Base-by-base conservation (phyloP, 2,329 filamentous ascomycete genomes). In the Pseudopithomyces chartarum region DNA sequence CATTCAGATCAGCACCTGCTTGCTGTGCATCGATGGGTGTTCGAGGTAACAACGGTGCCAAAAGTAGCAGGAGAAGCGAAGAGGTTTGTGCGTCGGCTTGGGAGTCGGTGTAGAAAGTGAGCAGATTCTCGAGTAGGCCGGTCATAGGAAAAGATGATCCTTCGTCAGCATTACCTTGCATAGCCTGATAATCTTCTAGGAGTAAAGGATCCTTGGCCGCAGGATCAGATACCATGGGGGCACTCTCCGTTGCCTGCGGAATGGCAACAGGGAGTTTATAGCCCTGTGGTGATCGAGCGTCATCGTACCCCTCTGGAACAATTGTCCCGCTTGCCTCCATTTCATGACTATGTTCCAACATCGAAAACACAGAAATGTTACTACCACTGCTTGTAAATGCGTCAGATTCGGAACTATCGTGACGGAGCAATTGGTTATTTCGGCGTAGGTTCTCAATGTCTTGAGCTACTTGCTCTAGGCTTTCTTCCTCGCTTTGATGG, bases 81-180 rank as follows among this genome's bases (percentile, higher is more conserved):
- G 80, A 74, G 39, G 80, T 78, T 62, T 84, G 82, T 8, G 78
- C 77, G 53, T 81, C 78, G 13, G 76, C 73, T 42, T 77, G 67
- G 1, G 68, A 71, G 10, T 61, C 63, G 17, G 79, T 77, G 58
- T 81, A 77, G 55, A 76, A 79, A 12, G 69, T 61, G 15, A 81
- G 67, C 34, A 79, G 71, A 57, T 76, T 74, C 38, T 70, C 72
- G 43, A 82, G 71, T 63, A 81, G 74, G 17, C 73, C 74, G 50
- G 79, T 70, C 2, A 80, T 65, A n/a, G 75, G 67, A 59, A 77
- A 80, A 1, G 78, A 69, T 29, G 65, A 69, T 22, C 59, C 63
- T 47, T 66, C 59, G 52, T 75, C 74, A 19, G 67, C 69, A 51
- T 77, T 69, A 26, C 74, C 49, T 20, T 69, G 66, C 60, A 73